These are phyloP conservation scores for Penicillium sp. DNA, from an alignment of 2,329 filamentous ascomycete species.

Conservation along the genomic window DNA sequence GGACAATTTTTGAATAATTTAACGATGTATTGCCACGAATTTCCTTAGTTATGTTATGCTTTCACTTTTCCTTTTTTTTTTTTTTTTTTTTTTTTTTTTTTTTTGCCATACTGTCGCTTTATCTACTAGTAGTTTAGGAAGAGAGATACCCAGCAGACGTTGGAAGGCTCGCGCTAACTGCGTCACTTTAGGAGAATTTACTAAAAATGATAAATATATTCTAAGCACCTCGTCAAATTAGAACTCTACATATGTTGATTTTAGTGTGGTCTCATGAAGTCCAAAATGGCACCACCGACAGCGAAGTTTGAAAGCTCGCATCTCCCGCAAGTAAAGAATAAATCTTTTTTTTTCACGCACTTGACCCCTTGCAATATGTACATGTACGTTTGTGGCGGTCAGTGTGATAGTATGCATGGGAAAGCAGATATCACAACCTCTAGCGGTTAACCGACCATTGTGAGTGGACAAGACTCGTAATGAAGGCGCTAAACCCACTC, in stretches of 20 bases:
- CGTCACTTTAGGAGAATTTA: not conserved
- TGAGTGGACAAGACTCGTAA: not conserved
- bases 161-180: not conserved
- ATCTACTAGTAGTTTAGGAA: not conserved
- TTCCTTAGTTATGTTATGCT: not conserved
- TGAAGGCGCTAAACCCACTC: not conserved
- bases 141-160: not conserved
- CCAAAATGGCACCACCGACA: too few species aligned
- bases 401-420: not conserved
- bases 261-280: not conserved
- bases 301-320: too few species aligned
- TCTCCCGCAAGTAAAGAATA: too few species aligned
- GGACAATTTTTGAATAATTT: not conserved
- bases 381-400: not conserved
- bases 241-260: not conserved
- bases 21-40: constrained; percentile 1
- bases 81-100: too few species aligned
- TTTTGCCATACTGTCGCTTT: too few species aligned
- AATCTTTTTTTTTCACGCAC: too few species aligned
- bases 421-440: not conserved
- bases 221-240: not conserved
- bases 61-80: not conserved
- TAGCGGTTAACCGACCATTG: not conserved
- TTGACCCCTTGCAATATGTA: too few species aligned
- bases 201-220: not conserved